Percentiles rank a stretch among this genome's conserved stretches.
These are phyloP conservation scores for Setaria italica DNA, from an alignment of 202 grass and related monocot genomes.

Conservation along the genomic window DNA sequence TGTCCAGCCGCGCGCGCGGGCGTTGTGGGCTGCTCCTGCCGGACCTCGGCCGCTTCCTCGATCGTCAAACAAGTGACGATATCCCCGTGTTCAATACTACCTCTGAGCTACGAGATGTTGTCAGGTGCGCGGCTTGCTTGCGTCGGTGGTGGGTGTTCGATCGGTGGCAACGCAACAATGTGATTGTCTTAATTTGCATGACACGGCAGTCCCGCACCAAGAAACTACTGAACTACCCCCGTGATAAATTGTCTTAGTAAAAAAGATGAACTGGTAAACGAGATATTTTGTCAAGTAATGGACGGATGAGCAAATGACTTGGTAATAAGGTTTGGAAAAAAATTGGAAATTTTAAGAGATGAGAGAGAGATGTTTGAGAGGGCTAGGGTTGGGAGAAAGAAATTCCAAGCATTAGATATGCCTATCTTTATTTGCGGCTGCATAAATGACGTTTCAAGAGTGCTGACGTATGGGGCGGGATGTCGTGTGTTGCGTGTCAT, in stretches of 20 bases:
- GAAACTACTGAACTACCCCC: too few relatives aligned
- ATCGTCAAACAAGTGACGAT: not conserved
- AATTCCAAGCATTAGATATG: too few relatives aligned
- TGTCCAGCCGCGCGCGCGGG: too few relatives aligned
- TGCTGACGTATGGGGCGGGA: too few relatives aligned
- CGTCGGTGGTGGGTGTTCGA: too few relatives aligned
- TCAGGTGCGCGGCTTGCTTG: not conserved
- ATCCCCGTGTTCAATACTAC: not conserved
- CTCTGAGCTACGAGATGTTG: not conserved
- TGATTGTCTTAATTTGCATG: too few relatives aligned
- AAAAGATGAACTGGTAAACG: not conserved
- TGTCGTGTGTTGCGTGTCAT: not conserved
- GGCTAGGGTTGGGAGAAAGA: not conserved
- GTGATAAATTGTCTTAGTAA: not conserved
- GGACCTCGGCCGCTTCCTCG: not conserved
- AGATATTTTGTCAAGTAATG: not conserved
- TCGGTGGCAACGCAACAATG: not conserved
- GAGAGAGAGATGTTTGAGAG: not conserved
- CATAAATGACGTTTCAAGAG: not conserved
- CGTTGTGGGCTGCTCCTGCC: not conserved
- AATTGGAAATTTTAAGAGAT: not conserved
- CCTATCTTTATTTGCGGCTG: not conserved
- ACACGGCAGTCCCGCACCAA: too few relatives aligned
- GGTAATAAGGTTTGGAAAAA: not conserved
- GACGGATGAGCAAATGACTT: not conserved